Base-by-base conservation (phyloP, 2,329 filamentous ascomycete genomes). In the Colletotrichum somersetense region DNA sequence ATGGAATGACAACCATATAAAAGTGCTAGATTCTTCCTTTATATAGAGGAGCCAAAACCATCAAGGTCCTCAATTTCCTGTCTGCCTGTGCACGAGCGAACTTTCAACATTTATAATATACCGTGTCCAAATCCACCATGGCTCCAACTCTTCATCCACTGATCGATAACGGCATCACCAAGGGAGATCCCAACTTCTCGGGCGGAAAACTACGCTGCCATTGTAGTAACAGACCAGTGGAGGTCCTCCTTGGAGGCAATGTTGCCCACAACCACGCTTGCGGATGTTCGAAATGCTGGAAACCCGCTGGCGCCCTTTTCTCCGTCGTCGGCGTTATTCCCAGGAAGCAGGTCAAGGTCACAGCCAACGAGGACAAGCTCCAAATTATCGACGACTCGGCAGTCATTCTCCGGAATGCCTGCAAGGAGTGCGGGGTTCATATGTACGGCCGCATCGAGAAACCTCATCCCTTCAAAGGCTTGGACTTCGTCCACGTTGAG, bases 281-380 rank as follows among this genome's bases (percentile, higher is more conserved):
- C 81, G 91, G 91, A 74, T 92, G 91, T 82, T 91, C 89, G 66
- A 91, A 92, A 80, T 92, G 91, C 86, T 93, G 90, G 90, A 93
- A 92, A 80, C 91, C 91, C 6, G 70, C 80, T 2, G 89, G 89
- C 40, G 85, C 89, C 0, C 86, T 92, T 73, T 92, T 93, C 84
- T 88, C 88, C 72, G 77, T 92, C 75, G 85, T 93, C 59, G 90
- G 82, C 70, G 91, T 92, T 65, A 81, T 92, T 2, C 87, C 91
- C 7, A 79, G 80, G 10, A 86, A 88, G 63, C 83, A 88, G 63
- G 73, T 92, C 59, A 76, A 77, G 26, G 88, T 92, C 23, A 88
- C 88, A 0, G 86, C 89, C 76, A 88, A 91, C 81, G 83, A 62
- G 20, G 75, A 85, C 72, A 92, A 92, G 81, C 84, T 92, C 2